Evolutionary conservation across 2,329 filamentous ascomycete genomes (phyloP).

Genomic region (Phialophora macrospora): DNA sequence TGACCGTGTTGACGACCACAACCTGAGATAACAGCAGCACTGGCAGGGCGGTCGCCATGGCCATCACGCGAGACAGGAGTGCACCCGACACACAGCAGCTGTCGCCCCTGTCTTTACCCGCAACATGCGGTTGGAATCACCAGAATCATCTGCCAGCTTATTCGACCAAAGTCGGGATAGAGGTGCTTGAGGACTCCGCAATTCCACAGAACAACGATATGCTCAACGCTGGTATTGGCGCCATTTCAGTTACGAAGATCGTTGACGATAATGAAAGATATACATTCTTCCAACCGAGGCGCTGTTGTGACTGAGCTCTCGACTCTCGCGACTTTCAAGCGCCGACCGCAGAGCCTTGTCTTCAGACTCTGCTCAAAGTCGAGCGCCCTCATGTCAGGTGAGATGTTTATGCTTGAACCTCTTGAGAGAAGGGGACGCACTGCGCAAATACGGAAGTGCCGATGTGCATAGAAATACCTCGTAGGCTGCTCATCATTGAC

Average conservation of each 20-base stretch:
- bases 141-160: neutral
- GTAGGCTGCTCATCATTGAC: neutral
- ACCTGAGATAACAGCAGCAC: neutral
- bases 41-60: neutral
- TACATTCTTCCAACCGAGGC: neutral
- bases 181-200: neutral
- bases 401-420: neutral
- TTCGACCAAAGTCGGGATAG: neutral
- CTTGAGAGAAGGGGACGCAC: neutral
- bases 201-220: neutral
- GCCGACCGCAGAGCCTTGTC: neutral
- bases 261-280: neutral
- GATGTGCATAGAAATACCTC: neutral
- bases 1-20: neutral
- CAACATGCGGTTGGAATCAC: neutral
- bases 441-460: neutral
- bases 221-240: neutral
- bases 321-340: neutral
- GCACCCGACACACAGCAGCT: neutral
- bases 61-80: conserved; percentile 1
- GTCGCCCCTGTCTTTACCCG: neutral
- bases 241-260: neutral
- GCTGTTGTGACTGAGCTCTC: neutral
- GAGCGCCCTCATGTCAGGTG: neutral
- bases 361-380: neutral